Conservation (phyloP, 2,329 filamentous ascomycete species). For the Aspergillus ruber region DNA sequence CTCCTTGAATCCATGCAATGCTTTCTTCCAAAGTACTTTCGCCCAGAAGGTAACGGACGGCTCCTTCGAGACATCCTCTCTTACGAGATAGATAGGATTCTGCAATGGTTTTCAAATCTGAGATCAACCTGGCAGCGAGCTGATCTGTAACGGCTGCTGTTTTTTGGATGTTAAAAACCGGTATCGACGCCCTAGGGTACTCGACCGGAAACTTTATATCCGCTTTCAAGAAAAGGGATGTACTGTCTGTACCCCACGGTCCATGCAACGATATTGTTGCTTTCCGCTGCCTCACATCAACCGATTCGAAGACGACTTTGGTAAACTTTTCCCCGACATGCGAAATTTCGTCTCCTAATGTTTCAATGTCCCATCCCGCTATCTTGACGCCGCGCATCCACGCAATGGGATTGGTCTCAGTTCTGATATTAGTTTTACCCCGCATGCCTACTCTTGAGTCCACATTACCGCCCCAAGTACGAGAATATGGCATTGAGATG, state of each 20-base stretch:
- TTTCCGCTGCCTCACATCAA: conserved; percentile 49
- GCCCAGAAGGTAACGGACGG: conserved; percentile 56
- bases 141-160: conserved; percentile 51
- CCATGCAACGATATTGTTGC: conserved; percentile 54
- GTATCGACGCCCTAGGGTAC: conserved; percentile 48
- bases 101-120: conserved; percentile 50
- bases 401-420: conserved; percentile 52
- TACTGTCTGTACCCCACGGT: conserved; percentile 51
- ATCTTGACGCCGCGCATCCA: conserved; percentile 64
- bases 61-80: conserved; percentile 54
- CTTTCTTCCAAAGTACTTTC: conserved; percentile 55
- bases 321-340: conserved; percentile 56
- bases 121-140: conserved; percentile 43
- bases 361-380: conserved; percentile 47
- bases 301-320: conserved; percentile 54
- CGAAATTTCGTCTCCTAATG: conserved; percentile 55
- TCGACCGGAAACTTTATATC: conserved; percentile 53
- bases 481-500: conserved; percentile 50
- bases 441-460: conserved; percentile 45
- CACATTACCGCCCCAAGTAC: conserved; percentile 40
- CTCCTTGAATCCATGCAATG: conserved; percentile 47
- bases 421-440: conserved; percentile 40
- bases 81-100: conserved; percentile 48
- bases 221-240: conserved; percentile 50
- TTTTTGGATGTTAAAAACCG: conserved; percentile 51